phyloP scores from a whole-genome alignment of 2,329 filamentous ascomycete genomes.

The Alternaria hordeiaustralica region DNA sequence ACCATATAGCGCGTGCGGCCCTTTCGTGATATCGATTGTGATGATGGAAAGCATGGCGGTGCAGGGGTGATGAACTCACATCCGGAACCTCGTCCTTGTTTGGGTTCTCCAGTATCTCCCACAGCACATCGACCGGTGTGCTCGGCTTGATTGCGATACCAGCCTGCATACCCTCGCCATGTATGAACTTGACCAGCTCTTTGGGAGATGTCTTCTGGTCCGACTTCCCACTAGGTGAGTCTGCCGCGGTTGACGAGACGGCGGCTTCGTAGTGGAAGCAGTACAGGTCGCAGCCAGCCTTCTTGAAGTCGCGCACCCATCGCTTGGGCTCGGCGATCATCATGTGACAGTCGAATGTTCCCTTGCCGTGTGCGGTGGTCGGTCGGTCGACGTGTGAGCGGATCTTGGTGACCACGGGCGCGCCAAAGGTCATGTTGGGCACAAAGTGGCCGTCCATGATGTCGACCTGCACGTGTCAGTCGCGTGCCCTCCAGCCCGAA shows the following conservation, averaged over 20 bases:
- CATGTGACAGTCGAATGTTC: conserved; percentile 99
- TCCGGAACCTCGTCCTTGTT: conserved; percentile 82
- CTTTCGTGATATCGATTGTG: conserved; percentile 24
- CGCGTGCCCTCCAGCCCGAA: conserved; percentile 2
- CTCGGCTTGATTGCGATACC: conserved; percentile 96
- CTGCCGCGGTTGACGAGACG: conserved; percentile 79
- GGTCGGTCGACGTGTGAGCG: conserved; percentile 83
- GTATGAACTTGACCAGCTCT: conserved; percentile 88
- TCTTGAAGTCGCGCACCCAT: conserved; percentile 96
- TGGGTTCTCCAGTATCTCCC: conserved; percentile 80
- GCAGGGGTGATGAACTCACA: conserved; percentile 62
- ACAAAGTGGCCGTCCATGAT: conserved; percentile 99
- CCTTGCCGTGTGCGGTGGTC: conserved; percentile 71
- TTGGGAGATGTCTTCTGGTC: conserved; percentile 79
- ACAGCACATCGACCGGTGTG: conserved; percentile 88
- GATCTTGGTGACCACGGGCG: conserved; percentile 94
- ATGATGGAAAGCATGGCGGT: conserved; percentile 4
- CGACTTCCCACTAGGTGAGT: conserved; percentile 72
- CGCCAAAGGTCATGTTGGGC: conserved; percentile 96
- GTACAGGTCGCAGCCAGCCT: conserved; percentile 96
- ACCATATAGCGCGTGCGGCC: conserved; percentile 17
- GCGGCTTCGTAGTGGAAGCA: conserved; percentile 99
- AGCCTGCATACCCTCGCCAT: conserved; percentile 84
- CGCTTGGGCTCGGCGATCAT: conserved; percentile 99
- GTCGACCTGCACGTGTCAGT: conserved; percentile 86